Evolutionary conservation across 768 basidiomycete species (phyloP), one percentile per base, ranked within the genome.

Genomic region (Calocera viscosa): DNA sequence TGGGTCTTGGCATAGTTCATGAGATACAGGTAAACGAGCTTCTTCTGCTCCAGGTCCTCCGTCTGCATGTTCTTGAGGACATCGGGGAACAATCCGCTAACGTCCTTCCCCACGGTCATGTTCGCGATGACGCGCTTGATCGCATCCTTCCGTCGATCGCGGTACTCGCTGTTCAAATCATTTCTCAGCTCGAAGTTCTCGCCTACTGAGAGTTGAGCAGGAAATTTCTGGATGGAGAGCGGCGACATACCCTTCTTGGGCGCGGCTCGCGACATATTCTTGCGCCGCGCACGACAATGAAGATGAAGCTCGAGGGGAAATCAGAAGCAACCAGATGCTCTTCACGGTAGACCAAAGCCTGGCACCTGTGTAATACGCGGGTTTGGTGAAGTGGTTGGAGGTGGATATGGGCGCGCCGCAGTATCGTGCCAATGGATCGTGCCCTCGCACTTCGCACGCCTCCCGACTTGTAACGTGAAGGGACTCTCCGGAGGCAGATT

Each of bases 1-100:
- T 99, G 96, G 0, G 95, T 94, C 75, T 96, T 96, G 35, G 95
- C 95, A 71, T 98, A 99, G 80, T 99, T 99, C 90, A 98, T 97
- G 68, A 99, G 86, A 77, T 97, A 97, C 26, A 96, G 84, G 73
- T 96, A 98, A n/a, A 98, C 96, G 35, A 99, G 89, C 78, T 99
- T 98, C 85, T 98, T 99, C 80, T 98, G 96, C 77, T 99, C 96
- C 65, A 99, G 84, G 76, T 98, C 95, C 64, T 99, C 95, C 28
- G 96, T 98, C 79, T 98, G 95, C 94, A 94, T 96, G 78, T 97
- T 97, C 83, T 96, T 96, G 74, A 99, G 86, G 33, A 98, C 95
- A 77, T 98, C 93, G 8, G 95, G 94, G 75, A 98, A 97, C 71
- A 98, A 84, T 24, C 94, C 94, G 73, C 88, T 89, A 78, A 93